A percentile compares a stretch with the other conserved stretches of the same genome.
Conservation (phyloP, 2,329 filamentous ascomycete genomes). For the Cryphonectria nitschkei region DNA sequence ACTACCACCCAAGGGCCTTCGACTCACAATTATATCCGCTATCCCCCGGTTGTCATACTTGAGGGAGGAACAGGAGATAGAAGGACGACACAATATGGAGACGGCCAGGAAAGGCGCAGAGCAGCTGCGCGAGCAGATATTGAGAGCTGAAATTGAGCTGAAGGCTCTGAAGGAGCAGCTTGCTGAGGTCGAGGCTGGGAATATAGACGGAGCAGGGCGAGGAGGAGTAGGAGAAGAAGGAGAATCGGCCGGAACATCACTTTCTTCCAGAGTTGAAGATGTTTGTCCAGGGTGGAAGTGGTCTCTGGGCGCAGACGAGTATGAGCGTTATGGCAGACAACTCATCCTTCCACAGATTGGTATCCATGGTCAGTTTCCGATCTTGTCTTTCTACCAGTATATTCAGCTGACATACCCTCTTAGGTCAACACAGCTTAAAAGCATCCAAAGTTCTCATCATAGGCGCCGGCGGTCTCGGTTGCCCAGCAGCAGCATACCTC, state of each 20-base stretch:
- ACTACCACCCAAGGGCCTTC: neutral
- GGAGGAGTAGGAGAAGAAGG: neutral
- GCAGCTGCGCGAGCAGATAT: slow-evolving; percentile 51
- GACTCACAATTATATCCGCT: neutral
- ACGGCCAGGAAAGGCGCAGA: slow-evolving; percentile 36
- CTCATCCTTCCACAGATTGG: slow-evolving; percentile 86
- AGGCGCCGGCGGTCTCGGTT: slow-evolving; percentile 87
- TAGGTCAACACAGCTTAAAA: slow-evolving; percentile 77
- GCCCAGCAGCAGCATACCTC: slow-evolving; percentile 89
- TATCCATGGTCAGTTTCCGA: slow-evolving; percentile 61
- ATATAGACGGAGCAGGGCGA: slow-evolving; percentile 12
- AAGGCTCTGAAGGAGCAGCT: slow-evolving; percentile 50
- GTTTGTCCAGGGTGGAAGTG: slow-evolving; percentile 52
- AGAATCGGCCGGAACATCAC: neutral
- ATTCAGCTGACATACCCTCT: neutral
- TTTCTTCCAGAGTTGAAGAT: neutral
- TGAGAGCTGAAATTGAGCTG: slow-evolving; percentile 52
- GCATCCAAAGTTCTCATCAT: slow-evolving; percentile 76
- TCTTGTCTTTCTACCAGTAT: neutral
- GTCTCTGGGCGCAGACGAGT: slow-evolving; percentile 74
- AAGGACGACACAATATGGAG: slow-evolving; percentile 41
- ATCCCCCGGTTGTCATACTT: neutral
- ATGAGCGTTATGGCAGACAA: slow-evolving; percentile 85
- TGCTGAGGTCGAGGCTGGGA: slow-evolving; percentile 42
- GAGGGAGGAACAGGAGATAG: neutral